These are phyloP conservation scores for Lotus japonicus DNA, from an alignment of 306 rosid species.

Conservation along the genomic window DNA sequence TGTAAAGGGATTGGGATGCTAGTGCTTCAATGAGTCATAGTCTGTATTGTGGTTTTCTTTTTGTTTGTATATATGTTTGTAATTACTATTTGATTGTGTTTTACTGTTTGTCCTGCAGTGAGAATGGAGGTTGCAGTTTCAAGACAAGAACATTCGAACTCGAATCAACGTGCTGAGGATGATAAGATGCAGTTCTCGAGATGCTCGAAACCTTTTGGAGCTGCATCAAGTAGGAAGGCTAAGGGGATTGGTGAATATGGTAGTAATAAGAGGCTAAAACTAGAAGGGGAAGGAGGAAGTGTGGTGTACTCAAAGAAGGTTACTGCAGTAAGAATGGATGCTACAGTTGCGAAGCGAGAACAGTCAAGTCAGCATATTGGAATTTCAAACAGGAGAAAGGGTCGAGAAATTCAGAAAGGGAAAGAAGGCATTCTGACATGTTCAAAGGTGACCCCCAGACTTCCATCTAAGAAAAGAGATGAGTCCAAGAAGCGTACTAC, in stretches of 20 bases:
- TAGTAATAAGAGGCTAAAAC: background rate
- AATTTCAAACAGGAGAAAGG: conserved; percentile 15
- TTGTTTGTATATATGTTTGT: background rate
- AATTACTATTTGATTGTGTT: background rate
- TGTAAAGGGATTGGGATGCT: background rate
- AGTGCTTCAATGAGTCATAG: conserved; percentile 3
- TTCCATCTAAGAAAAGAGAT: conserved; percentile 19
- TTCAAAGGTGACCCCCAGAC: background rate
- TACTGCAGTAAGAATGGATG: conserved; percentile 28
- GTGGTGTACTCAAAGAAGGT: background rate
- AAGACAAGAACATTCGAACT: conserved; percentile 8
- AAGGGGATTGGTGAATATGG: conserved; percentile 1
- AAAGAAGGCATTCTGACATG: background rate
- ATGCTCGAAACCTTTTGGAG: conserved; percentile 11
- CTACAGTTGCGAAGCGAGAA: conserved; percentile 3
- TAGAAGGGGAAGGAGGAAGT: conserved; percentile 17
- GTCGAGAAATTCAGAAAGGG: conserved; percentile 10
- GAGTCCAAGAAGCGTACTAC: conserved; percentile 22
- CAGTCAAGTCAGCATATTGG: conserved; percentile 7
- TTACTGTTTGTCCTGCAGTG: conserved; percentile 15
- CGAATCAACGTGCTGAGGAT: conserved; percentile 8
- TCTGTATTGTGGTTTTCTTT: background rate
- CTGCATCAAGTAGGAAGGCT: conserved; percentile 20
- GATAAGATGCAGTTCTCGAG: conserved; percentile 9
- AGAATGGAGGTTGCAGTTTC: conserved; percentile 43